Evolutionary conservation across 768 basidiomycete genomes (phyloP).

Genomic region (Kwoniella sp.): DNA sequence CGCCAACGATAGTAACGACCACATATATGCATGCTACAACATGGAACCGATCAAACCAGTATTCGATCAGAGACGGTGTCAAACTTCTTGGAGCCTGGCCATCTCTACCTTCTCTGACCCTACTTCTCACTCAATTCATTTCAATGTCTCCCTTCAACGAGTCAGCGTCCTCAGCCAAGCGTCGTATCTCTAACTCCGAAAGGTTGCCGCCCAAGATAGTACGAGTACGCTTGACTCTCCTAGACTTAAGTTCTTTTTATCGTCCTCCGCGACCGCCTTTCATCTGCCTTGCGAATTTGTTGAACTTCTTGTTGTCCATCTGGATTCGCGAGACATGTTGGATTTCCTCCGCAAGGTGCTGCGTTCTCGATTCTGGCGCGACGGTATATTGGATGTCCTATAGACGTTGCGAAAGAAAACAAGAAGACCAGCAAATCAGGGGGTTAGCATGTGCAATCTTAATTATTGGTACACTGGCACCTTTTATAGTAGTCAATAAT

Average conservation of each 20-base stretch:
- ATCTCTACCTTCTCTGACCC: too few species aligned
- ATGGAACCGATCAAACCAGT: background rate
- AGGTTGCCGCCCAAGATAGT: background rate
- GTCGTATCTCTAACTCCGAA: background rate
- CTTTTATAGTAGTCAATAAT: background rate
- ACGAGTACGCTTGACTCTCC: background rate
- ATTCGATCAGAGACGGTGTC: background rate
- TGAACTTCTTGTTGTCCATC: slow-evolving; percentile 49
- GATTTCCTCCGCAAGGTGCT: slow-evolving; percentile 38
- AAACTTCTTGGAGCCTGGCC: too few species aligned
- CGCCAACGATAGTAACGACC: too few species aligned
- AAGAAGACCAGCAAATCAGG: background rate
- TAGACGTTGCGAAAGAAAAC: background rate
- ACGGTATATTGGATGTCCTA: slow-evolving; percentile 50
- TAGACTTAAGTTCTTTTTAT: background rate
- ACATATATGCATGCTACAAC: slow-evolving; percentile 28
- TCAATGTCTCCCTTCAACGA: too few species aligned
- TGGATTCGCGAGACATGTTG: slow-evolving; percentile 39
- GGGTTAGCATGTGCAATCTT: too few species aligned
- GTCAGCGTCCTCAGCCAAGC: too few species aligned
- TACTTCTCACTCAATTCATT: too few species aligned
- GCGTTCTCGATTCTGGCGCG: slow-evolving; percentile 36
- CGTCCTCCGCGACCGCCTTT: slow-evolving; percentile 25
- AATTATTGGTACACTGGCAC: background rate
- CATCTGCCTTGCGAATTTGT: slow-evolving; percentile 48